These are phyloP conservation scores for Solanum bukasovii DNA, from an alignment of 257 asterid species.

Conservation along the genomic window DNA sequence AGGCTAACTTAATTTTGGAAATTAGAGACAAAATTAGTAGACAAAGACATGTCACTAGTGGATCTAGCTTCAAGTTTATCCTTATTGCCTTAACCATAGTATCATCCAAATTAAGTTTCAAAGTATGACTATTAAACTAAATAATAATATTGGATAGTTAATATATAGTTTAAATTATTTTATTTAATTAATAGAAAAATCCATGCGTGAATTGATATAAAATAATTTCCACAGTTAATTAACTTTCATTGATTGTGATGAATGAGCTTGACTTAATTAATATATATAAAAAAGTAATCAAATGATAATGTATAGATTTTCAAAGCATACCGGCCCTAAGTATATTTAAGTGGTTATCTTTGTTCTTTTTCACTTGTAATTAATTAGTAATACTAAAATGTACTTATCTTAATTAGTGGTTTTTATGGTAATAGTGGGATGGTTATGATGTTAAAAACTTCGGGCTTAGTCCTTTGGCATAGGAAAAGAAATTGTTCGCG, in stretches of 20 bases:
- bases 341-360: not conserved
- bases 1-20: not conserved
- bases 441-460: too few relatives aligned
- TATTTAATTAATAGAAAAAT: not conserved
- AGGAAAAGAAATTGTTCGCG: not conserved
- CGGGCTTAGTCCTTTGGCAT: not conserved
- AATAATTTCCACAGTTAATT: not conserved
- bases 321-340: not conserved
- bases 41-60: conserved; percentile 4
- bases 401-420: not conserved
- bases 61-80: not conserved
- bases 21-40: not conserved
- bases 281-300: not conserved
- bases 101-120: not conserved
- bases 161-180: not conserved
- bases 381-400: not conserved
- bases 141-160: too few relatives aligned
- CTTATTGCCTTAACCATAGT: not conserved
- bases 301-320: not conserved
- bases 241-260: not conserved
- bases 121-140: not conserved
- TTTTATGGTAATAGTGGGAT: not conserved
- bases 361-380: not conserved
- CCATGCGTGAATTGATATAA: not conserved
- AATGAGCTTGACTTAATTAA: not conserved